phyloP scores from a whole-genome alignment of 768 basidiomycete genomes.

The Mycena crocata region DNA sequence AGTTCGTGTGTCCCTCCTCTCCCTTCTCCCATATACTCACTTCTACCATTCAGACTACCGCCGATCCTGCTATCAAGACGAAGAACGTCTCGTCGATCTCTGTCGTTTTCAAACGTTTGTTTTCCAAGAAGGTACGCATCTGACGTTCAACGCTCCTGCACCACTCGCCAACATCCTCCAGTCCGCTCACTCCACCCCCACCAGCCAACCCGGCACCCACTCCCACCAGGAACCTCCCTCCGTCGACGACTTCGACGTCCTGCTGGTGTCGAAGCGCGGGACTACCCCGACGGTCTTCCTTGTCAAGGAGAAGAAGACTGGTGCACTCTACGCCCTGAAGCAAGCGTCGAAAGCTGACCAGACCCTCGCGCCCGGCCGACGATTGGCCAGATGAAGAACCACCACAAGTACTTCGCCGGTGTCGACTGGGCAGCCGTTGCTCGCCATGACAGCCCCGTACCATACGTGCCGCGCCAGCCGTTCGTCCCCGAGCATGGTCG shows the following conservation, averaged over 20 bases:
- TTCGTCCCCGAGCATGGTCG: not conserved
- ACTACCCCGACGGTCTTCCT: not conserved
- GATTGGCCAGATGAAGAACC: not conserved
- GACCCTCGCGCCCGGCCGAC: not conserved
- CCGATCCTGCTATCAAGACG: no score
- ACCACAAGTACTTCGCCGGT: not conserved
- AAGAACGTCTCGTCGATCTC: no score
- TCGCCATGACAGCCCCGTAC: not conserved
- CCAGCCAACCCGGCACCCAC: not conserved
- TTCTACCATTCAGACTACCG: no score
- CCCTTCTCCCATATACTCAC: no score
- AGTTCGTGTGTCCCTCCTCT: not conserved
- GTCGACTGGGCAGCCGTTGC: conserved; percentile 8
- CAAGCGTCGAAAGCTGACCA: not conserved
- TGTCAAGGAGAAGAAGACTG: not conserved
- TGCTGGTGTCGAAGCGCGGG: not conserved
- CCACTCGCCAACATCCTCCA: not conserved
- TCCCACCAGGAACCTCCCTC: not conserved
- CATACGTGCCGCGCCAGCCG: conserved; percentile 4
- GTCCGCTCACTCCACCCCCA: not conserved
- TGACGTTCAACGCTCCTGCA: not conserved
- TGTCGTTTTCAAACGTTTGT: not conserved
- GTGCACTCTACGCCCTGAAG: not conserved
- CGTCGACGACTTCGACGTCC: not conserved
- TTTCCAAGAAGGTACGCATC: not conserved